Base-by-base conservation (phyloP, 2,329 filamentous ascomycete species). In the Ophiocordyceps camponoti-leonardi region DNA sequence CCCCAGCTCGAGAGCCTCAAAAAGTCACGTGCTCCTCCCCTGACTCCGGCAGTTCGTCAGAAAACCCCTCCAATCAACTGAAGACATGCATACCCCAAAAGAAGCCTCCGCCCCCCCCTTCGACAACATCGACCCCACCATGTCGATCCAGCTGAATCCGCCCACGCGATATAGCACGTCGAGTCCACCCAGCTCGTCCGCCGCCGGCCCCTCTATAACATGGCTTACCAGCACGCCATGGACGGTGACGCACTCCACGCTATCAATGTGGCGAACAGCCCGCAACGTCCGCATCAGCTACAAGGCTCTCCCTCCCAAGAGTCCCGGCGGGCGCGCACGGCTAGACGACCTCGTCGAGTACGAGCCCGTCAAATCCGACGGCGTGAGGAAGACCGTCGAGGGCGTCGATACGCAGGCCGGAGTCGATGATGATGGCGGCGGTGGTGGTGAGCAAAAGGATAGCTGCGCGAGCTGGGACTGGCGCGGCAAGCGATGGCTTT, bases 251-350 rank as follows among this genome's bases (percentile, higher is more conserved):
- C 81, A 86, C 64, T 83, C 79, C 5, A 85, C 81, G 6, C 75
- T 87, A 12, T 66, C 74, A 50, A 87, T 92, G 82, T 93, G 86
- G 86, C 78, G 78, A 53, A 73, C 75, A 42, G 80, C 83, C 45
- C 80, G 79, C 58, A 92, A 92, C 62, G 84, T 93, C 14, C 73
- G 74, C 54, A 90, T 93, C 59, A 82, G 77, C 31, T 93, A 93
- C 68, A 73, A 64, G 11, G 60, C 71, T 1, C 68, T 83, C 10
- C 56, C 63, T 12, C 48, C 59, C n/a, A 31, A 12, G 23, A 49
- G 59, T 51, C 16, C 49, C 48, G 64, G 67, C 39, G 64, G 67
- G 46, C 59, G 61, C 20, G 46, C 57, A 5, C 68, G 72, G 47
- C 63, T 90, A 49, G 79, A 86, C 59, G 85, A 92, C 61, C 60